Evolutionary conservation across 129 eudicot species (phyloP).

Genomic region (Tagetes patula): DNA sequence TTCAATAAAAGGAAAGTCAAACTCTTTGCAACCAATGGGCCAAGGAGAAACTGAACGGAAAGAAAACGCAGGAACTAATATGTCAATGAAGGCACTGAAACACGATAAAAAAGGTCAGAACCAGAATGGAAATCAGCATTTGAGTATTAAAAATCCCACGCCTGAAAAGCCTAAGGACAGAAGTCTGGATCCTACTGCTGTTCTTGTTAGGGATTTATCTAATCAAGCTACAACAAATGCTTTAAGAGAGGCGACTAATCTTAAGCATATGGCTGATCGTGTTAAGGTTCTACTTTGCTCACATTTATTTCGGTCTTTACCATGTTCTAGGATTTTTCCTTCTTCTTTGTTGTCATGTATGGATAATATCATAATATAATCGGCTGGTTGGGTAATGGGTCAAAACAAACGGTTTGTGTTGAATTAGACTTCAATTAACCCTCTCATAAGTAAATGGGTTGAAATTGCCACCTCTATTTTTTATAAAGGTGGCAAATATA

Average conservation of each 20-base stretch:
- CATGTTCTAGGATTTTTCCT: not conserved
- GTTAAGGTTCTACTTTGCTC: slow-evolving; percentile 52
- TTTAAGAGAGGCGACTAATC: slow-evolving; percentile 81
- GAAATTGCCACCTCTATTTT: not conserved
- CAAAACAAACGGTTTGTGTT: not conserved
- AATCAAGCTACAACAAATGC: slow-evolving; percentile 85
- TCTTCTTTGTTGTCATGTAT: not conserved
- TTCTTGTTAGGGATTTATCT: slow-evolving; percentile 65
- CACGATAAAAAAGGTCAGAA: slow-evolving; percentile 52
- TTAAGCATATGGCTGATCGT: slow-evolving; percentile 96
- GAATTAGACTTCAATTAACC: not conserved
- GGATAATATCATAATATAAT: slow-evolving; percentile 3
- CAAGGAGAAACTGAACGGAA: slow-evolving; percentile 47
- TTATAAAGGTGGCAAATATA: not conserved
- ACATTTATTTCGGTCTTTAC: not conserved
- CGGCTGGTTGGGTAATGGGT: slow-evolving; percentile 3
- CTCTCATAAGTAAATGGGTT: not conserved
- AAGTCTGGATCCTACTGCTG: slow-evolving; percentile 61
- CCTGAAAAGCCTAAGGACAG: slow-evolving; percentile 44
- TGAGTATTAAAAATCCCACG: slow-evolving; percentile 37
- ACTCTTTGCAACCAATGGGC: slow-evolving; percentile 59
- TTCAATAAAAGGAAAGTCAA: slow-evolving; percentile 53
- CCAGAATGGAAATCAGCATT: slow-evolving; percentile 45
- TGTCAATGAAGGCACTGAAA: slow-evolving; percentile 35
- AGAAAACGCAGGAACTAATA: slow-evolving; percentile 35